These are phyloP conservation scores for Vitis hybrid DNA, from an alignment of 177 flowering plant species.

Conservation along the genomic window DNA sequence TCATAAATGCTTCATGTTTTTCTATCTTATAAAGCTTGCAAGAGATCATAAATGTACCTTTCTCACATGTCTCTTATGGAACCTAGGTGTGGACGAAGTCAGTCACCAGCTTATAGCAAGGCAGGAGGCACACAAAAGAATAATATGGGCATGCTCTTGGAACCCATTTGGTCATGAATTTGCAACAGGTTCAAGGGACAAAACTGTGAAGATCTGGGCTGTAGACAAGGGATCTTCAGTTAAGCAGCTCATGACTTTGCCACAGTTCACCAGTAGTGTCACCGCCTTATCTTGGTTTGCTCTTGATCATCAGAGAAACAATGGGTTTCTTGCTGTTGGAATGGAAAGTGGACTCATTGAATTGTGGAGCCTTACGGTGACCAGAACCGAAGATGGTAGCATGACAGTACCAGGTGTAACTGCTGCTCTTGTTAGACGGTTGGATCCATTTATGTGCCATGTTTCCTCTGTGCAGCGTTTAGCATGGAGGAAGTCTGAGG, in stretches of 20 bases:
- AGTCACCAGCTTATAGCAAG: slow-evolving; percentile 55
- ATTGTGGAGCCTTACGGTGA: slow-evolving; percentile 54
- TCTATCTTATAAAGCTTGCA: not conserved
- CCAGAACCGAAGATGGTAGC: slow-evolving; percentile 19
- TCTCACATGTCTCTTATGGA: slow-evolving; percentile 6
- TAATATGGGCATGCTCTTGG: slow-evolving; percentile 99
- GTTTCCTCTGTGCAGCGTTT: slow-evolving; percentile 77
- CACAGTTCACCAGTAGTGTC: slow-evolving; percentile 66
- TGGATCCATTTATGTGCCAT: slow-evolving; percentile 79
- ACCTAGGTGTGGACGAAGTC: slow-evolving; percentile 50
- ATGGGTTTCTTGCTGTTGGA: slow-evolving; percentile 79
- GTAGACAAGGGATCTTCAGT: slow-evolving; percentile 56
- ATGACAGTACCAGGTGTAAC: slow-evolving; percentile 9
- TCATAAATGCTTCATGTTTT: too few species aligned
- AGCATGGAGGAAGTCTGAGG: slow-evolving; percentile 57
- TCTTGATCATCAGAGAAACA: slow-evolving; percentile 29
- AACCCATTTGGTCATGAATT: slow-evolving; percentile 83
- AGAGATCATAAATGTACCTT: not conserved
- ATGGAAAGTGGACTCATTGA: slow-evolving; percentile 88
- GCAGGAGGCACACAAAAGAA: slow-evolving; percentile 93
- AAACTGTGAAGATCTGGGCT: slow-evolving; percentile 87
- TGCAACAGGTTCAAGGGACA: slow-evolving; percentile 95
- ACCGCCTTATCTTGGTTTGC: slow-evolving; percentile 85
- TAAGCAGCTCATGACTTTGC: slow-evolving; percentile 56
- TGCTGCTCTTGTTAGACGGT: slow-evolving; percentile 34